Conservation (phyloP, 371 early-diverging fungal species). For the Actinomortierella wolfii region DNA sequence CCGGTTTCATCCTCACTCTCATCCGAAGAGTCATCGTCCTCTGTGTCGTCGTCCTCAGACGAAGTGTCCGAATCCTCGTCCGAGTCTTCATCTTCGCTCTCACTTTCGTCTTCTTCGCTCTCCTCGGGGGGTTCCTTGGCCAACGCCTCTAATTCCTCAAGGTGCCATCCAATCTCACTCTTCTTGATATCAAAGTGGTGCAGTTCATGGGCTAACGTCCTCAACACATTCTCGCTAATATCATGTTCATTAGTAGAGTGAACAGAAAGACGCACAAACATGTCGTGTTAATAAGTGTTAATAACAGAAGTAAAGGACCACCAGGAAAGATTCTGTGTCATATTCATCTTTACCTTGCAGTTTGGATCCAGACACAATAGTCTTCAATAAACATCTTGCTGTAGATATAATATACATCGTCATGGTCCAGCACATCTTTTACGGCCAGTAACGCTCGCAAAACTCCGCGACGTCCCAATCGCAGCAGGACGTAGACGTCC, state of each 20-base stretch:
- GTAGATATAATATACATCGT: conserved; percentile 87
- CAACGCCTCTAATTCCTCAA: conserved; percentile 74
- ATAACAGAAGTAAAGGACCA: conserved; percentile 1
- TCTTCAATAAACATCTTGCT: conserved; percentile 90
- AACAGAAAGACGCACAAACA: not conserved
- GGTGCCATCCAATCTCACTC: conserved; percentile 71
- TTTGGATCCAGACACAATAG: conserved; percentile 97
- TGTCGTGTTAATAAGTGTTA: not conserved
- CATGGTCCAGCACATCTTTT: conserved; percentile 80
- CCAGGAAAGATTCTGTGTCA: no score
- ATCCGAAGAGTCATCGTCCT: conserved; percentile 3
- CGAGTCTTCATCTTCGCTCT: conserved; percentile 12
- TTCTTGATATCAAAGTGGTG: conserved; percentile 73
- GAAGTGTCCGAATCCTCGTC: conserved; percentile 18
- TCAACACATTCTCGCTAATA: conserved; percentile 67
- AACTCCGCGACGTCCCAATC: conserved; percentile 81
- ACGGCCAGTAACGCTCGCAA: conserved; percentile 79
- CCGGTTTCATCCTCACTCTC: not conserved
- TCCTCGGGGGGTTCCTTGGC: conserved; percentile 50
- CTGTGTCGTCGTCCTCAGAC: conserved; percentile 5
- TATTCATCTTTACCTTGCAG: conserved; percentile 51
- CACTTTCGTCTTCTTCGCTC: conserved; percentile 31
- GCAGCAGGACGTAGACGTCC: conserved; percentile 84
- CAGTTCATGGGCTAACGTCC: conserved; percentile 79
- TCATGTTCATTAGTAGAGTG: not conserved